Base-by-base conservation (phyloP, 176 grass and related monocot species). In the Alopecurus myosuroides region DNA sequence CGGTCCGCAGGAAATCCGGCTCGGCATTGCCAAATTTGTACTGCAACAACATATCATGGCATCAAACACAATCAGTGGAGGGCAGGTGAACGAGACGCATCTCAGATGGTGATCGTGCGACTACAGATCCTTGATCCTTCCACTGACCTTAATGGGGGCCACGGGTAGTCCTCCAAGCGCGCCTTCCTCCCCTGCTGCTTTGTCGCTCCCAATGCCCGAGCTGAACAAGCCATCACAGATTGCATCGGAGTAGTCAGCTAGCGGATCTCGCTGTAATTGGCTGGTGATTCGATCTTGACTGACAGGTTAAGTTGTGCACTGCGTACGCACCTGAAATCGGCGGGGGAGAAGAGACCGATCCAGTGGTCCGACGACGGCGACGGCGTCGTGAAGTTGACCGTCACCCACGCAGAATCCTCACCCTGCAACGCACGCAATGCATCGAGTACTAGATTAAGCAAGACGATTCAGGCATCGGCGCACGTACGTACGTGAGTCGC, bases 291-390 rank as follows among this genome's bases (percentile, higher is more conserved):
- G 44, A 75, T 58, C 29, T 76, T 37, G 5, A 69, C 22, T 20
- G 25, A 41, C 11, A 34, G 34, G 60, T 2, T n/a, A 10, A 56
- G 26, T 1, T 29, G 18, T 4, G 33, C 0, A 67, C 26, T 35
- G 20, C 35, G 18, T 2, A 5, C 20, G 44, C 80, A 94, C 95
- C 86, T 83, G 40, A 94, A 89, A 68, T 91, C 84, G 53, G 95
- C 92, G 0, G 95, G 95, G 28, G 95, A 97, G 62, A 97, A 97
- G 44, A 97, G 90, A 7, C 86, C 95, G 69, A 97, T 90, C 95
- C 90, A 97, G 75, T 94, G 90, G 52, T 76, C 88, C 4, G 31
- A 44, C 25, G 90, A 86, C 30, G 90, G 53, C 81, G 84, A 52
- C 41, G 88, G 68, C 68, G 68, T 82, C 37, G 82, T 88, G 74